Evolutionary conservation across 169 alveolate genomes (phyloP).

Genomic region (Cryptosporidium muris): DNA sequence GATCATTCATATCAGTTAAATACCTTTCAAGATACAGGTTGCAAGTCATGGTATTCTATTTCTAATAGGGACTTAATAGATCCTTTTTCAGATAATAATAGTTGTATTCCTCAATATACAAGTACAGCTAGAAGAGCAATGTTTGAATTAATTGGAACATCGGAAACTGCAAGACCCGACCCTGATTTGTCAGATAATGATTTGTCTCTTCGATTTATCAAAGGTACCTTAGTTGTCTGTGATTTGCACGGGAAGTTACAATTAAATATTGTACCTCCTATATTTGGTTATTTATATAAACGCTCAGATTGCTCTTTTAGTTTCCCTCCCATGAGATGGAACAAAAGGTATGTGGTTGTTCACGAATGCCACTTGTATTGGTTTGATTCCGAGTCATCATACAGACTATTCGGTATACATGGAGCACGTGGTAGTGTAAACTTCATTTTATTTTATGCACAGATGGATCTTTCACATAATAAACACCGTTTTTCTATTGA

Average conservation of each 20-base stretch:
- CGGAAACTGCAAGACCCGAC: constrained; percentile 49
- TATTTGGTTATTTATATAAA: constrained; percentile 63
- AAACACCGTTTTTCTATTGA: constrained; percentile 56
- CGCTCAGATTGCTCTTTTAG: constrained; percentile 50
- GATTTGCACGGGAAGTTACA: constrained; percentile 51
- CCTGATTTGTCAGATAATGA: constrained; percentile 67
- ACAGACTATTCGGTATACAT: constrained; percentile 59
- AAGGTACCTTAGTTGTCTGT: constrained; percentile 66
- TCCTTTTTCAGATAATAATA: constrained; percentile 62
- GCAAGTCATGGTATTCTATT: constrained; percentile 61
- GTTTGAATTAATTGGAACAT: constrained; percentile 67
- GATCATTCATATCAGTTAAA: constrained; percentile 60
- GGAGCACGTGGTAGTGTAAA: constrained; percentile 67
- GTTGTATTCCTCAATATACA: constrained; percentile 67
- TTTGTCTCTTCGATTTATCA: constrained; percentile 60
- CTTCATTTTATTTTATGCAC: constrained; percentile 65
- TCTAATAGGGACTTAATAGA: constrained; percentile 46
- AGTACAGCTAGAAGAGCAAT: constrained; percentile 69
- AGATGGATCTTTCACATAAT: constrained; percentile 68
- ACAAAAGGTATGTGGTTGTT: constrained; percentile 63
- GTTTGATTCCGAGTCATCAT: constrained; percentile 69
- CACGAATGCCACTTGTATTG: constrained; percentile 70
- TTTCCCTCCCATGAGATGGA: constrained; percentile 69
- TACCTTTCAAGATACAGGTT: constrained; percentile 61
- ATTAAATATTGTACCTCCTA: constrained; percentile 58